A percentile compares a stretch with the other conserved stretches of the same genome.
Evolutionary conservation across 176 grass and related monocot genomes (phyloP).

Genomic region (Cenchrus fungigraminus): DNA sequence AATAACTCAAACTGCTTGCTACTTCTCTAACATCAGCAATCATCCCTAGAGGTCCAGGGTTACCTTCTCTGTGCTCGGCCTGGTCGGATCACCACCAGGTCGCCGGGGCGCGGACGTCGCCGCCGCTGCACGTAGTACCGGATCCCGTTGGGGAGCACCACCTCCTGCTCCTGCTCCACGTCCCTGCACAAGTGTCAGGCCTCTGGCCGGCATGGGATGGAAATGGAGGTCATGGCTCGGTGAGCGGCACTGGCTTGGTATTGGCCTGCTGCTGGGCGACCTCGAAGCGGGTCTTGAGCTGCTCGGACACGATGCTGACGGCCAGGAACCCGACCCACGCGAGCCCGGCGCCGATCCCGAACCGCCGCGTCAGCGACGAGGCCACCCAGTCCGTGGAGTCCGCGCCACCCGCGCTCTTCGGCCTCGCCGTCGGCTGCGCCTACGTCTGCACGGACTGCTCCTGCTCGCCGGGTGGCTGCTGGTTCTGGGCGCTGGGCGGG

Average conservation of each 20-base stretch:
- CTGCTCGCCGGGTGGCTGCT: conserved; percentile 35
- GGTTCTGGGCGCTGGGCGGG: conserved; percentile 52
- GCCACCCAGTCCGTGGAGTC: conserved; percentile 93
- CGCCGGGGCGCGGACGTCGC: conserved; percentile 63
- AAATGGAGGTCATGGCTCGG: not conserved
- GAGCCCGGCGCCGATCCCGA: conserved; percentile 91
- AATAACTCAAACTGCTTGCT: conserved; percentile 49
- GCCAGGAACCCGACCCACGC: conserved; percentile 92
- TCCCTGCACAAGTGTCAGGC: conserved; percentile 34
- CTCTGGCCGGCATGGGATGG: not conserved
- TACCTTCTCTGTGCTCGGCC: not conserved
- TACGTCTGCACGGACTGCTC: conserved; percentile 55
- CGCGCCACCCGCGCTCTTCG: conserved; percentile 45
- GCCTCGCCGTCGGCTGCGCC: conserved; percentile 38
- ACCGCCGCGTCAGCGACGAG: conserved; percentile 81
- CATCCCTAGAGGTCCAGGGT: conserved; percentile 33
- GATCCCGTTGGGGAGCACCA: conserved; percentile 86
- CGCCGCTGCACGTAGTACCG: conserved; percentile 87
- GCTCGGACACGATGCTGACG: conserved; percentile 88
- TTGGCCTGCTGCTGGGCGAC: conserved; percentile 87
- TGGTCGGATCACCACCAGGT: conserved; percentile 74
- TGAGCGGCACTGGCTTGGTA: conserved; percentile 63
- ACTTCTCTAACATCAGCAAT: conserved; percentile 31
- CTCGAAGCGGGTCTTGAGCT: conserved; percentile 96
- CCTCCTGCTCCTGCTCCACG: conserved; percentile 76